phyloP scores from a whole-genome alignment of 495 filamentous ascomycete genomes.

The Penicillium roqueforti region DNA sequence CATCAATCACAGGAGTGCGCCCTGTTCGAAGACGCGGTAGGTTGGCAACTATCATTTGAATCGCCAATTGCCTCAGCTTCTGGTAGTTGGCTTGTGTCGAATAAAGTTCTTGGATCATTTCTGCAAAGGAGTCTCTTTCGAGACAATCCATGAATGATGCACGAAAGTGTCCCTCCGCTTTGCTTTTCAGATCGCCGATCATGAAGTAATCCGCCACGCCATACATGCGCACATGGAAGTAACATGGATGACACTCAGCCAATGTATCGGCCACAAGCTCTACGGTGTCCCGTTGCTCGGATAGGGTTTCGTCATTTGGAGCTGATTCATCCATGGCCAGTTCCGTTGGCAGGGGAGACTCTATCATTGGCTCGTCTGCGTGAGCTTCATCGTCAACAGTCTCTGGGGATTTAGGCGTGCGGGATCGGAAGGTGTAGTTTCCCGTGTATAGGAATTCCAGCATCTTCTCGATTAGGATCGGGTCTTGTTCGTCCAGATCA shows the following conservation, averaged over 20 bases:
- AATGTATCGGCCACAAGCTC: not conserved
- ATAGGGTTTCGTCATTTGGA: no score
- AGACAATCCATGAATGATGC: not conserved
- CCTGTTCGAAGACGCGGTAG: not conserved
- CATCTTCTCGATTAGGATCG: no score
- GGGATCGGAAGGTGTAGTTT: no score
- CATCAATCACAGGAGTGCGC: no score
- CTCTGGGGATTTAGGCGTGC: no score
- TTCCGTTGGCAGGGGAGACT: no score
- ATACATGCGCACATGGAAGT: conserved; percentile 14
- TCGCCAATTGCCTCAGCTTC: not conserved
- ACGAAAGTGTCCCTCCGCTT: conserved; percentile 1
- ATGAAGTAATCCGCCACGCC: conserved; percentile 12
- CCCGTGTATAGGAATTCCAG: no score
- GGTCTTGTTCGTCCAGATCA: no score
- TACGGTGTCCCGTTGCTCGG: no score
- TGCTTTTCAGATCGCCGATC: conserved; percentile 7
- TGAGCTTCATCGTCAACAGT: no score
- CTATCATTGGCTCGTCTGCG: no score
- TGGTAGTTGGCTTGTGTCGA: not conserved
- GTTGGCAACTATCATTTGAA: conserved; percentile 1
- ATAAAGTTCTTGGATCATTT: not conserved
- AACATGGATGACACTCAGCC: conserved; percentile 8
- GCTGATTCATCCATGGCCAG: no score
- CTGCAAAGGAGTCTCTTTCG: not conserved